Evolutionary conservation across 768 basidiomycete species (phyloP).

Genomic region (Boletus speciosus): DNA sequence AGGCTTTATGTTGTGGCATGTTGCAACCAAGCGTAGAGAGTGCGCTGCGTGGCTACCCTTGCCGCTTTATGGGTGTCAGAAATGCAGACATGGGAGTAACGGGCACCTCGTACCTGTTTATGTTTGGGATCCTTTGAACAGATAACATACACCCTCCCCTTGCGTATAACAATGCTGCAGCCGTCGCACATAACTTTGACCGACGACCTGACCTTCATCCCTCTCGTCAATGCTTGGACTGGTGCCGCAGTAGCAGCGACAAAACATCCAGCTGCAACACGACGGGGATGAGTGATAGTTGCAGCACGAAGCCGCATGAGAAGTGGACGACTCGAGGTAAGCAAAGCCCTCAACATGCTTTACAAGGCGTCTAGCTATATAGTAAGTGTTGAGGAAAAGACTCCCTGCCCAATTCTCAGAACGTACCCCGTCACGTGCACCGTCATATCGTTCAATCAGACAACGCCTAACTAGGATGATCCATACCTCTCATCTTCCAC

Average conservation of each 20-base stretch:
- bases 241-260: constrained; percentile 6
- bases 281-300: constrained; percentile 32
- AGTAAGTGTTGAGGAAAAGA: no score
- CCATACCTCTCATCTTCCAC: background rate
- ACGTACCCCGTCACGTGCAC: constrained; percentile 10
- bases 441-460: no score
- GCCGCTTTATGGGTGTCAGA: constrained; percentile 46
- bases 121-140: constrained; percentile 96
- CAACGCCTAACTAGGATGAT: background rate
- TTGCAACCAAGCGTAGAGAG: background rate
- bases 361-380: constrained; percentile 19
- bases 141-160: constrained; percentile 88
- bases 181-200: constrained; percentile 95
- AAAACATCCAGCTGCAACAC: constrained; percentile 29
- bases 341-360: constrained; percentile 54
- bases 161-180: constrained; percentile 82
- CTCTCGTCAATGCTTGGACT: constrained; percentile 48
- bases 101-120: constrained; percentile 69
- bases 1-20: background rate
- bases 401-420: background rate
- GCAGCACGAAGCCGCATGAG: constrained; percentile 46
- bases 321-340: constrained; percentile 61
- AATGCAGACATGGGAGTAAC: background rate
- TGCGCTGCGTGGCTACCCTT: constrained; percentile 44
- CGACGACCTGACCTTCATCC: constrained; percentile 95